A percentile compares a stretch with the other conserved stretches of the same genome.
Evolutionary conservation across 2,329 filamentous ascomycete genomes (phyloP).

Genomic region (Aaosphaeria pasadenensis): DNA sequence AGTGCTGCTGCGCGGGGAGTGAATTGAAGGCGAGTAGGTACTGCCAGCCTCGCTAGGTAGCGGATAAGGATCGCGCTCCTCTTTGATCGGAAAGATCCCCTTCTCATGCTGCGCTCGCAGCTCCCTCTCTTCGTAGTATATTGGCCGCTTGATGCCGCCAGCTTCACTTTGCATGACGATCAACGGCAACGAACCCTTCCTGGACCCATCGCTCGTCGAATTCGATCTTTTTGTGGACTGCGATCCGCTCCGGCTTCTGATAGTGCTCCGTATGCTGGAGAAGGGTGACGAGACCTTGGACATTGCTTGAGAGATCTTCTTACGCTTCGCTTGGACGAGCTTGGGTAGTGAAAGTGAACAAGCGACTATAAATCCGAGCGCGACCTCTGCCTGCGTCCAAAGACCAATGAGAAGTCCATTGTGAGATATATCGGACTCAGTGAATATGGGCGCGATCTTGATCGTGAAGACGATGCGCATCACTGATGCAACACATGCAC

Average conservation of each 20-base stretch:
- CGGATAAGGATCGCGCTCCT: not conserved
- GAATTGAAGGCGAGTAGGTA: not conserved
- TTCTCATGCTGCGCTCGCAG: not conserved
- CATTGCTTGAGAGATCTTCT: conserved; percentile 13
- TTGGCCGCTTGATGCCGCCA: not conserved
- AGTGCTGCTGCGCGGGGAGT: not conserved
- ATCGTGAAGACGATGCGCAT: conserved; percentile 27
- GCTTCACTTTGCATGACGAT: too few relatives aligned
- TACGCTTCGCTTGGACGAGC: conserved; percentile 21
- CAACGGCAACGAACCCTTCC: too few relatives aligned
- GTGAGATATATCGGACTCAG: conserved; percentile 22
- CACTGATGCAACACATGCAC: conserved; percentile 22
- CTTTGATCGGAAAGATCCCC: not conserved
- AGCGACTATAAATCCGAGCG: conserved; percentile 25
- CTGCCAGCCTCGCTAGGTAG: not conserved
- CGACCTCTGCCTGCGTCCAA: conserved; percentile 22
- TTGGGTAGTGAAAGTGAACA: conserved; percentile 22
- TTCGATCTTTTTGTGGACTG: not conserved
- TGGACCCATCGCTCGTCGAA: too few relatives aligned
- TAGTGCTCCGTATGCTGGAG: conserved; percentile 5
- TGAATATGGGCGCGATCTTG: conserved; percentile 15
- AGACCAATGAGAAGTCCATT: conserved; percentile 25
- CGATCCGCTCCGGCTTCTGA: not conserved
- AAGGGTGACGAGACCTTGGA: conserved; percentile 14
- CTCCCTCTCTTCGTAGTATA: not conserved